Evolutionary conservation across 1,284 basidiomycete genomes (phyloP), one percentile per base, ranked within the genome.

Genomic region (Ceratorhiza oryzae-sativae): DNA sequence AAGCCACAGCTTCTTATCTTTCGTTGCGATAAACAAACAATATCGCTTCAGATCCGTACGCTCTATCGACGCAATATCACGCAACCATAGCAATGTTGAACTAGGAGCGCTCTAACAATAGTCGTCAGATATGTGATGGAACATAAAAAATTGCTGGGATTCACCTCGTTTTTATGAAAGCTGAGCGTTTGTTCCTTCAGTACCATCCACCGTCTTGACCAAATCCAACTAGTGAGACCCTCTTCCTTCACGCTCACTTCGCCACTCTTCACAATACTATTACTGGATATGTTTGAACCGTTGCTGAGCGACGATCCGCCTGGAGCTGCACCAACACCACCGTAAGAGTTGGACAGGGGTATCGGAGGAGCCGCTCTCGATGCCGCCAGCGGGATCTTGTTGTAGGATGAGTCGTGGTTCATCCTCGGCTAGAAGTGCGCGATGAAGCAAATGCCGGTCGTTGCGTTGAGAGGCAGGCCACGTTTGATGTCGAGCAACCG

Each of bases 41-140:
- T 96, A 98, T 0, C 95, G 94, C 79, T 97, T 97, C 74, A 95
- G 82, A 80, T 98, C 95, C 56, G 92, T 94, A 6, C 96, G 89
- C 78, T 96, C 93, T 74, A 98, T 90, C 77, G 91, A 92, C 59
- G 90, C 84, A 73, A 98, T 91, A 75, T 97, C 94, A 51, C 86
- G 85, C 20, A 97, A 84, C 74, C 84, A 81, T 76, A 97, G 88
- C 73, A 87, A 79, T 55, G 83, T 87, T 78, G 93, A 91, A 72
- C 86, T 84, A 36, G 87, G 86, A 18, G 91, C 81, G 34, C 85
- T 85, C 88, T 91, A 58, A 61, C 39, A 41, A 59, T 48, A 32
- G 30, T 20, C 27, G 15, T 71, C 32, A 65, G 55, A 34, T 41
- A 10, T 42, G n/a, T 15, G 27, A 32, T 13, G 65, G 25, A 60